A percentile compares a stretch with the other conserved stretches of the same genome.
Conservation (phyloP, 805 yeast genomes). For the Yarrowia sp. region DNA sequence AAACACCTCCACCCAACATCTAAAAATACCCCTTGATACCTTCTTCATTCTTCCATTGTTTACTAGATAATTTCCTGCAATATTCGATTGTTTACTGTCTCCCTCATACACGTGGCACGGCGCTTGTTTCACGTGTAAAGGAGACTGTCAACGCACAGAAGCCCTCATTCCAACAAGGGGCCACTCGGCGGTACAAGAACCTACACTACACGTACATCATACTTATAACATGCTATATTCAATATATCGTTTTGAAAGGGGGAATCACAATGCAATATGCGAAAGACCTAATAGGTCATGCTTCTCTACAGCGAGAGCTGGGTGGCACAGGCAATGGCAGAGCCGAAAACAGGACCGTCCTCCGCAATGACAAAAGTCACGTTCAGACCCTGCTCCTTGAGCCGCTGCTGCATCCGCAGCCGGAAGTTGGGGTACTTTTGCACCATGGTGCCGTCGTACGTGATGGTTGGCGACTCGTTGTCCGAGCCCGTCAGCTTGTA, state of each 20-base stretch:
- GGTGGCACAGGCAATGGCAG: slow-evolving; percentile 19
- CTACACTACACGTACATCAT: no score
- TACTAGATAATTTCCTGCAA: no score
- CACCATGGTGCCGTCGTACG: slow-evolving; percentile 38
- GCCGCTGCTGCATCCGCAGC: slow-evolving; percentile 10
- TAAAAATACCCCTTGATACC: neutral
- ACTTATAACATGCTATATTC: slow-evolving; percentile 1
- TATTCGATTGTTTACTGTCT: no score
- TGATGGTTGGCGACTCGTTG: slow-evolving; percentile 31
- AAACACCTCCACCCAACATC: no score
- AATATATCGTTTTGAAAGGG: neutral
- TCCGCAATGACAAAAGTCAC: slow-evolving; percentile 14
- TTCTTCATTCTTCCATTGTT: no score
- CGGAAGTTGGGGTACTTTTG: slow-evolving; percentile 36
- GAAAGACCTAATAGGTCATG: neutral
- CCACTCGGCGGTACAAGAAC: neutral
- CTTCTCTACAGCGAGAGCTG: neutral
- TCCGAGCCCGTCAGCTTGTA: slow-evolving; percentile 25
- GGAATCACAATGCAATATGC: neutral
- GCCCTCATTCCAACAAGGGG: neutral
- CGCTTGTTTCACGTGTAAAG: neutral
- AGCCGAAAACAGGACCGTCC: neutral
- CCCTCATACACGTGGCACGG: neutral
- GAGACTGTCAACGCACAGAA: neutral
- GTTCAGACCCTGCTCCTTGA: slow-evolving; percentile 12